Percentiles rank a stretch among this genome's conserved stretches.
Evolutionary conservation across 495 filamentous ascomycete genomes (phyloP).

Genomic region (Oleoguttula mirabilis): DNA sequence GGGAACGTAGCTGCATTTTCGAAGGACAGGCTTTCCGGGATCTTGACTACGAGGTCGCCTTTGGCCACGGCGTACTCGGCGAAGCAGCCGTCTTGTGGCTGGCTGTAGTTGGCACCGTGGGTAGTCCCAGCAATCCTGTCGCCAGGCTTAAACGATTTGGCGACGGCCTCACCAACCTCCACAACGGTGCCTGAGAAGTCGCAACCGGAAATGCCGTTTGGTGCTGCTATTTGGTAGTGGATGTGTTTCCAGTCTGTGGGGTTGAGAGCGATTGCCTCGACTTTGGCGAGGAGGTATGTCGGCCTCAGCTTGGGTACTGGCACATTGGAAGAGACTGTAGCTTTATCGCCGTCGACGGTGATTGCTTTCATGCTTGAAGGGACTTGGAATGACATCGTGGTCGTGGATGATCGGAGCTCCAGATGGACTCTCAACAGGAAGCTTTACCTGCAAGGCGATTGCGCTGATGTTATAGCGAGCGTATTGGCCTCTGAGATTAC

Average conservation of each 20-base stretch:
- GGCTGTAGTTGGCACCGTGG: constrained; percentile 38
- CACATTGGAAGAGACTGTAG: constrained; percentile 17
- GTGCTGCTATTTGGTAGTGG: constrained; percentile 28
- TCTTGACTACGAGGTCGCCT: constrained; percentile 38
- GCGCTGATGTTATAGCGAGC: no score
- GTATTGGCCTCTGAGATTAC: no score
- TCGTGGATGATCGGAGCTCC: no score
- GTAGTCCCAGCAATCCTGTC: constrained; percentile 42
- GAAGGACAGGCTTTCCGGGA: constrained; percentile 43
- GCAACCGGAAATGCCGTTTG: constrained; percentile 37
- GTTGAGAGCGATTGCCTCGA: constrained; percentile 41
- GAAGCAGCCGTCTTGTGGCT: constrained; percentile 43
- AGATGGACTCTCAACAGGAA: no score
- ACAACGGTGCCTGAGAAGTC: constrained; percentile 48
- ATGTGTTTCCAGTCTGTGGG: constrained; percentile 51
- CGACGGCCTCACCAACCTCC: constrained; percentile 39
- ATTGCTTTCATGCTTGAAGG: constrained; percentile 24
- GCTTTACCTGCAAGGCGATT: no score
- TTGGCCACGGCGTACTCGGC: constrained; percentile 35
- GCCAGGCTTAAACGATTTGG: constrained; percentile 35
- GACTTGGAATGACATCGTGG: no score
- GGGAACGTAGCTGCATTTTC: constrained; percentile 46
- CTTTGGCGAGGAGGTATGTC: constrained; percentile 41
- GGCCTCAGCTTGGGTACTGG: constrained; percentile 21
- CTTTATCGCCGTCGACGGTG: constrained; percentile 12